phyloP scores from a whole-genome alignment of 352 stramenopile genomes.

The Globisporangium yorkense region DNA sequence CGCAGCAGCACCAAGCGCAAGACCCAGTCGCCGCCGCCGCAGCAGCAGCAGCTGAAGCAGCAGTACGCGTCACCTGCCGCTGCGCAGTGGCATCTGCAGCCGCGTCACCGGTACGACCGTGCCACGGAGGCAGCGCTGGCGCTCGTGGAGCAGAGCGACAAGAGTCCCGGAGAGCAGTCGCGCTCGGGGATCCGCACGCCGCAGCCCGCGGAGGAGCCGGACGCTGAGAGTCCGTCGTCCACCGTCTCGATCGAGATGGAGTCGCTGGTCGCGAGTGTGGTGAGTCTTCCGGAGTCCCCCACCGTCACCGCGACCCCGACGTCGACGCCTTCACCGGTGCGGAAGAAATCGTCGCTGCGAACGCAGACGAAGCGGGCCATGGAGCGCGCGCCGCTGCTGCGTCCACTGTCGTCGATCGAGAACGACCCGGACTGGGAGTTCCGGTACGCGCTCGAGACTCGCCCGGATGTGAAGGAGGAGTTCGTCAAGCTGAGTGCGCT shows the following conservation, averaged over 20 bases:
- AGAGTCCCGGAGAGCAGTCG: constrained; percentile 6
- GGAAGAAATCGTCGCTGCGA: constrained; percentile 8
- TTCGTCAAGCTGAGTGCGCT: constrained; percentile 32
- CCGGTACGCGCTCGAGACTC: constrained; percentile 11
- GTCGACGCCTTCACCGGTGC: constrained; percentile 4
- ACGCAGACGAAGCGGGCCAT: constrained; percentile 20
- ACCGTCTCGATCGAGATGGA: constrained; percentile 28
- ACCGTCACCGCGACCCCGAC: constrained; percentile 4
- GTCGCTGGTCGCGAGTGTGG: constrained; percentile 5
- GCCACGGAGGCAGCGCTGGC: background rate
- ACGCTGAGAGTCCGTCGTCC: constrained; percentile 30
- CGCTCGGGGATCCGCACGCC: constrained; percentile 10
- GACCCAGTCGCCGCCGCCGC: background rate
- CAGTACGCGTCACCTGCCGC: background rate
- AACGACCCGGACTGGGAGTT: constrained; percentile 26
- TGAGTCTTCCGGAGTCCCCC: background rate
- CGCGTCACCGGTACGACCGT: constrained; percentile 15
- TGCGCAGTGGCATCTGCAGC: constrained; percentile 8
- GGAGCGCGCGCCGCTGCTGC: constrained; percentile 36
- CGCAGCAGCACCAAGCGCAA: constrained; percentile 19
- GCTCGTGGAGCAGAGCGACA: background rate
- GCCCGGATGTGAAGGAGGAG: constrained; percentile 23
- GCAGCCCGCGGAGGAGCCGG: constrained; percentile 36
- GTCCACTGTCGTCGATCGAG: constrained; percentile 16
- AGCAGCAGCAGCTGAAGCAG: background rate